These are phyloP conservation scores for Cubamyces sp. DNA, from an alignment of 768 basidiomycete species.

Conservation along the genomic window DNA sequence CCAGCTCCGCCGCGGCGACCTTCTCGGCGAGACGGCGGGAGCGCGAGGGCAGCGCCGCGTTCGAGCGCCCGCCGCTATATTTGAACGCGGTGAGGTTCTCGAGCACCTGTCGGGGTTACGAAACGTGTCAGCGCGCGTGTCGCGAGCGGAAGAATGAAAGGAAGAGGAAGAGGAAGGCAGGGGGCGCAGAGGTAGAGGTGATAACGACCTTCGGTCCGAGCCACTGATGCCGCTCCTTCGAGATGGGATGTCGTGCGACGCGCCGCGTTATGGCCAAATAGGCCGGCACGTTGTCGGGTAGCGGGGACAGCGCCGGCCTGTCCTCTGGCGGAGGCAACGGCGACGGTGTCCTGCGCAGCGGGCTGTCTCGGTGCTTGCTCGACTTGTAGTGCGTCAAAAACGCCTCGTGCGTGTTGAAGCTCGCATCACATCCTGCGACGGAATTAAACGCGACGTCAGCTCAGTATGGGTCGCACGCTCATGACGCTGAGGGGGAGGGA, in stretches of 20 bases:
- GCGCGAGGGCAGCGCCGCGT: conserved; percentile 45
- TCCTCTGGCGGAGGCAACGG: conserved; percentile 38
- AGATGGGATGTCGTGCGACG: conserved; percentile 50
- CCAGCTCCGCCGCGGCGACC: conserved; percentile 23
- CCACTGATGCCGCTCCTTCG: conserved; percentile 51
- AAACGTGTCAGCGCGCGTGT: conserved; percentile 5
- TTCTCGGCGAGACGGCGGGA: conserved; percentile 31
- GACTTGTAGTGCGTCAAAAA: conserved; percentile 55
- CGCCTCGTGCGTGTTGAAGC: conserved; percentile 50
- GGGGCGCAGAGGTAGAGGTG: not conserved
- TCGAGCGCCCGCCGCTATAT: conserved; percentile 44
- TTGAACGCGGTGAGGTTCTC: conserved; percentile 47
- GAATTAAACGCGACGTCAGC: not conserved
- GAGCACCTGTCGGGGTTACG: conserved; percentile 42
- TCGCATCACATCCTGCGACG: conserved; percentile 54
- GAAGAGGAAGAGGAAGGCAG: not conserved
- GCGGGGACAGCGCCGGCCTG: conserved; percentile 37
- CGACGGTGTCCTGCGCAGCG: conserved; percentile 41
- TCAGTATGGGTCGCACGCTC: not conserved
- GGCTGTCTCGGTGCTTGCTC: conserved; percentile 38
- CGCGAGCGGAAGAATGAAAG: conserved; percentile 8
- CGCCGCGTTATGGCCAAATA: conserved; percentile 52
- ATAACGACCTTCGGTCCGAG: conserved; percentile 59
- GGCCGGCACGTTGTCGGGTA: conserved; percentile 52
- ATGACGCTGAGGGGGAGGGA: not conserved